phyloP scores from a whole-genome alignment of 441 rosid genomes.

The Euphorbia neoarborescens region DNA sequence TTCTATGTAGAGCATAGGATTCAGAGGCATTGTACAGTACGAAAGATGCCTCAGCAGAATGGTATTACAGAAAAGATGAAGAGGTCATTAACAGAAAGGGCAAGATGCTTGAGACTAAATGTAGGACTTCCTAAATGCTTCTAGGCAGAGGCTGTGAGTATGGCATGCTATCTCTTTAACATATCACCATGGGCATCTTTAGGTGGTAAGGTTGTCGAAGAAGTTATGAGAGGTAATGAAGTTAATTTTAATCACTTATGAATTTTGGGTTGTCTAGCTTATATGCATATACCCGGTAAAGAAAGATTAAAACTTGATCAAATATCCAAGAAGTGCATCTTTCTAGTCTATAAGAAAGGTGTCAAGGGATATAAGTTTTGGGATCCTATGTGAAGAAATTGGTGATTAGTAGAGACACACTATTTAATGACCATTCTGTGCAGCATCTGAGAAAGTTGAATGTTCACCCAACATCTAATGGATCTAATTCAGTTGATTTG shows the following conservation, averaged over 20 bases:
- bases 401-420: not conserved
- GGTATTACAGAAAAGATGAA: too few species aligned
- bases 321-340: not conserved
- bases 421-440: not conserved
- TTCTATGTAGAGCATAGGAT: too few species aligned
- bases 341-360: slow-evolving; percentile 3
- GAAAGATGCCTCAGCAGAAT: too few species aligned
- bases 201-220: not conserved
- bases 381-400: slow-evolving; percentile 1
- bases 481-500: not conserved
- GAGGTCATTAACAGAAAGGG: not conserved
- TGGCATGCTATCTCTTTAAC: not conserved
- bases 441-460: not conserved
- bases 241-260: not conserved
- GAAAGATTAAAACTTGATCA: too few species aligned
- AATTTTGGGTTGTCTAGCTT: not conserved
- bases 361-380: slow-evolving; percentile 12
- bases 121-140: too few species aligned
- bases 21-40: too few species aligned
- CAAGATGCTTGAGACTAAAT: not conserved
- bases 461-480: not conserved
- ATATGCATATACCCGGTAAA: not conserved
- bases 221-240: not conserved
- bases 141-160: too few species aligned
- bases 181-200: slow-evolving; percentile 1